Percentiles rank a stretch among this genome's conserved stretches.
These are phyloP conservation scores for Kodamaea neixiangensis DNA, from an alignment of 805 yeast species.

Conservation along the genomic window DNA sequence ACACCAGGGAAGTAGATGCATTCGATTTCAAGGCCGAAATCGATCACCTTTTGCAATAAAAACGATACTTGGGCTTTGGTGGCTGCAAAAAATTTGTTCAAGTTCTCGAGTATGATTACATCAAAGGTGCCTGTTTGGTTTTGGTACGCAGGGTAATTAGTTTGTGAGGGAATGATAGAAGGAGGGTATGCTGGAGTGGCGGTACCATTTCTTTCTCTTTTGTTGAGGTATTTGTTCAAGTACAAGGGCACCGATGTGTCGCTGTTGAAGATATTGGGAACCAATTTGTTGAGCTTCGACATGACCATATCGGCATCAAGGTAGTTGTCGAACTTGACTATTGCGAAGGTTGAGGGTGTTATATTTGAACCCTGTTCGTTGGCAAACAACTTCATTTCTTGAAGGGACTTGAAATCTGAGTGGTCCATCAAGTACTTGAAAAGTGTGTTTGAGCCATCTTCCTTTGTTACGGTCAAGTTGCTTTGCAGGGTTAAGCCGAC, in stretches of 20 bases:
- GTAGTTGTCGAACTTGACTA: slow-evolving; percentile 34
- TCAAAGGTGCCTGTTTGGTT: slow-evolving; percentile 16
- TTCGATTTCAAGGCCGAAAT: slow-evolving; percentile 48
- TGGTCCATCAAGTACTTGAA: slow-evolving; percentile 21
- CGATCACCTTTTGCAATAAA: slow-evolving; percentile 45
- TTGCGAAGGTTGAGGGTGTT: slow-evolving; percentile 18
- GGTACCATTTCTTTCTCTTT: slow-evolving; percentile 49
- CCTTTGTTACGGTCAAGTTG: slow-evolving; percentile 6
- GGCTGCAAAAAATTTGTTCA: slow-evolving; percentile 52
- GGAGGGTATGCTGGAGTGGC: slow-evolving; percentile 13
- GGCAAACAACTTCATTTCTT: slow-evolving; percentile 25
- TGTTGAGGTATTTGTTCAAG: slow-evolving; percentile 65
- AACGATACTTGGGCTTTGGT: slow-evolving; percentile 20
- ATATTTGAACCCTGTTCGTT: slow-evolving; percentile 7
- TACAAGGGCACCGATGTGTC: slow-evolving; percentile 38
- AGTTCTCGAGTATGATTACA: slow-evolving; percentile 41
- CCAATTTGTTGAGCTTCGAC: slow-evolving; percentile 17
- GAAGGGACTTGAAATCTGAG: slow-evolving; percentile 20
- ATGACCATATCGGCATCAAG: slow-evolving; percentile 34
- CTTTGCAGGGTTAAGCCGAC: slow-evolving; percentile 19
- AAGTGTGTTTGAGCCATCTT: slow-evolving; percentile 25
- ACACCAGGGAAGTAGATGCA: slow-evolving; percentile 52
- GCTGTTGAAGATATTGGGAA: slow-evolving; percentile 30
- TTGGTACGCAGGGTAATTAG: background rate
- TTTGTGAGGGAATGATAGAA: slow-evolving; percentile 2